A percentile compares a stretch with the other conserved stretches of the same genome.
These are phyloP conservation scores for Auriscalpium vulgare DNA, from an alignment of 768 basidiomycete genomes.

Conservation along the genomic window DNA sequence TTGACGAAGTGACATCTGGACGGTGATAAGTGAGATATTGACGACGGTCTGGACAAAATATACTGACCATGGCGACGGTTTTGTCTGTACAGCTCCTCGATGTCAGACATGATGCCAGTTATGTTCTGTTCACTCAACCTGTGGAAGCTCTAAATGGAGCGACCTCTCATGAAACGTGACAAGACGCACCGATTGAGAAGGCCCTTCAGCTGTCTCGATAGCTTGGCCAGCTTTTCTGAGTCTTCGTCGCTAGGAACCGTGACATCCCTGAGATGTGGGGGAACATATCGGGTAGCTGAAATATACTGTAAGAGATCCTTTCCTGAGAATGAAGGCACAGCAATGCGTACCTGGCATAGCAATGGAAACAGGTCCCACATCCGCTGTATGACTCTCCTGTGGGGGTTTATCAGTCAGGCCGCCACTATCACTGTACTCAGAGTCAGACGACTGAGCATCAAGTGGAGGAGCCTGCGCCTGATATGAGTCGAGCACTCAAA, in stretches of 20 bases:
- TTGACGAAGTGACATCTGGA: conserved; percentile 65
- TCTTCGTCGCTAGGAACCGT: conserved; percentile 29
- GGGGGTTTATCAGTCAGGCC: too few species aligned
- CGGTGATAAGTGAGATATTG: not conserved
- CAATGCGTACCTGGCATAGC: too few species aligned
- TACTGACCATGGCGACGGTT: conserved; percentile 68
- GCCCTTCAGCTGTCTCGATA: conserved; percentile 77
- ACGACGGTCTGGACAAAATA: not conserved
- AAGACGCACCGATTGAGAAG: conserved; percentile 67
- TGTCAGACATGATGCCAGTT: conserved; percentile 55
- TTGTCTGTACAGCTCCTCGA: conserved; percentile 73
- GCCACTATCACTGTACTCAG: too few species aligned
- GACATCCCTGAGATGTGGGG: conserved; percentile 70
- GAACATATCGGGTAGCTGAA: conserved; percentile 48
- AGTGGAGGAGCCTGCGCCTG: too few species aligned
- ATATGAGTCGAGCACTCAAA: too few species aligned
- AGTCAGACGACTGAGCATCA: too few species aligned
- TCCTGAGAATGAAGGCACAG: too few species aligned
- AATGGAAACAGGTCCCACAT: conserved; percentile 9
- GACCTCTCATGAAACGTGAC: not conserved
- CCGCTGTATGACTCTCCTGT: conserved; percentile 16
- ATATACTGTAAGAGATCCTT: too few species aligned
- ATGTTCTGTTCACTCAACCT: conserved; percentile 93
- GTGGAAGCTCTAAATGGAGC: not conserved
- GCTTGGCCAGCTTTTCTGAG: conserved; percentile 40